Base-by-base conservation (phyloP, 2,329 filamentous ascomycete species). In the Pyrenophora graminea region DNA sequence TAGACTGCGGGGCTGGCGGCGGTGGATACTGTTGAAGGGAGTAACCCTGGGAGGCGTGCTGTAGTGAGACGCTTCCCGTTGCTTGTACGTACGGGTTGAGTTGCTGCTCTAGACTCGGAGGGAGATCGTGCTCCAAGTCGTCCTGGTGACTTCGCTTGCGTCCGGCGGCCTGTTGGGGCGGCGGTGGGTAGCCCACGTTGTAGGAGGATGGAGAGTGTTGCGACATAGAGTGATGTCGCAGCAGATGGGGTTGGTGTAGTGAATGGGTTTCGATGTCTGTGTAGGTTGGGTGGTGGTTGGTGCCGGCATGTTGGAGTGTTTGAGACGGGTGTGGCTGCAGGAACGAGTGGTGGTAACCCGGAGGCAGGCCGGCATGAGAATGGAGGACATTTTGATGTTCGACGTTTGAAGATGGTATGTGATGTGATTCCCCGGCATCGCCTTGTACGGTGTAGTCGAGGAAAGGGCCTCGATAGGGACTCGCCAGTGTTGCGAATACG, bases 401-500 rank as follows among this genome's bases (percentile, higher is more conserved):
- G 68, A 74, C 70, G 67, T 73, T 74, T 71, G 71, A 74, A 55
- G 70, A 70, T 59, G 67, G 71, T 65, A 71, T 69, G 50, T 72
- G 63, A 59, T 65, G 62, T 63, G 74, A 71, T 67, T 75, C 72
- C 67, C 71, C 72, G 66, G 74, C 64, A 64, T 76, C 71, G 64
- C 70, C 74, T 71, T 71, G 71, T 64, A 73, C 70, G 72, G 57
- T 68, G 67, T 78, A 77, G 71, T 77, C 73, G 72, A 78, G 76
- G 69, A 71, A 72, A 63, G 72, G 74, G 66, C 75, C 75, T 71
- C 76, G 72, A 70, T 75, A 70, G 67, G 70, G 64, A 70, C 76
- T 74, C 74, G 77, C 77, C 76, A 79, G 76, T 69, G 70, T 78
- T 77, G 76, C 76, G 68, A 76, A 69, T 75, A 73, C 74, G 75